Percentiles rank a stretch among this genome's conserved stretches.
Conservation (phyloP, 1,139 yeast genomes). For the Zygosaccharomyces pseudobailii region DNA sequence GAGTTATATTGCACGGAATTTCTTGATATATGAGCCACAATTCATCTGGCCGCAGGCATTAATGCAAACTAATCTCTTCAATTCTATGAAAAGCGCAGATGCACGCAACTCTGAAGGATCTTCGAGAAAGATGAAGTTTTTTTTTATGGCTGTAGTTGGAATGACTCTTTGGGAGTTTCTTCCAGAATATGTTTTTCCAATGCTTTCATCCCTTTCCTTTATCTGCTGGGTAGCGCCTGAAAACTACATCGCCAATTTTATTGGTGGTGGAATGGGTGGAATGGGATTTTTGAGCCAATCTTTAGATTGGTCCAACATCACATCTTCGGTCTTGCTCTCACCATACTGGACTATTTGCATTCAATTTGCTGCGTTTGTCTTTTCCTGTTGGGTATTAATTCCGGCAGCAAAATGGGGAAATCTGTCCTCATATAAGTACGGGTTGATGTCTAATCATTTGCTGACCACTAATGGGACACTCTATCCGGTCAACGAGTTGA, state of each 20-base stretch:
- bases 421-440: slow-evolving; percentile 30
- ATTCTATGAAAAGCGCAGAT: slow-evolving; percentile 32
- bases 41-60: slow-evolving; percentile 46
- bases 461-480: slow-evolving; percentile 34
- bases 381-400: slow-evolving; percentile 42
- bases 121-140: slow-evolving; percentile 32
- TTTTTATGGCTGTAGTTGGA: slow-evolving; percentile 34
- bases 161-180: slow-evolving; percentile 40
- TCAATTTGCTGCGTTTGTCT: slow-evolving; percentile 41
- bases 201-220: slow-evolving; percentile 40
- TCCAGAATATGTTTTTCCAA: slow-evolving; percentile 39
- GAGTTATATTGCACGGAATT: slow-evolving; percentile 42
- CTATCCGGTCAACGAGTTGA: slow-evolving; percentile 38
- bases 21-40: slow-evolving; percentile 39
- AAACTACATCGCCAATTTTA: slow-evolving; percentile 36
- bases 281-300: slow-evolving; percentile 43
- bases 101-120: slow-evolving; percentile 13
- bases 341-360: slow-evolving; percentile 46
- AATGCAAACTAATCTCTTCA: slow-evolving; percentile 45
- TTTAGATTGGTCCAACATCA: slow-evolving; percentile 44
- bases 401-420: slow-evolving; percentile 41
- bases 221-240: slow-evolving; percentile 44
- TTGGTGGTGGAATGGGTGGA: slow-evolving; percentile 47
- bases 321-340: slow-evolving; percentile 41
- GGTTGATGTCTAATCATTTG: slow-evolving; percentile 42